Evolutionary conservation across 2,329 filamentous ascomycete species (phyloP).

Genomic region (Calonectria crousiana): DNA sequence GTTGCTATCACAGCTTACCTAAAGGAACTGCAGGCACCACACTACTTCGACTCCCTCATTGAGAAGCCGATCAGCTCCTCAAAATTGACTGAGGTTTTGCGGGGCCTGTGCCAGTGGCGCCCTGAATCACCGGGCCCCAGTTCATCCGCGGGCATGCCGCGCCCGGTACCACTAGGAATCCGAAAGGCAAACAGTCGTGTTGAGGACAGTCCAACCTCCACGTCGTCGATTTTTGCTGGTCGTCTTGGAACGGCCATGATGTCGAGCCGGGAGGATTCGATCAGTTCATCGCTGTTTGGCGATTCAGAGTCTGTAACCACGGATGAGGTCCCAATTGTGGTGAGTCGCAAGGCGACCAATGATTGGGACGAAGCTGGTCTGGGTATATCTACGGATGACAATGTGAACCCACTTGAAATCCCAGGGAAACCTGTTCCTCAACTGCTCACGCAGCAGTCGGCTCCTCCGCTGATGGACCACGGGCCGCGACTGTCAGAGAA

Average conservation of each 20-base stretch:
- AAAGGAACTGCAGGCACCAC: conserved; percentile 94
- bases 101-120: conserved; percentile 93
- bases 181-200: conserved; percentile 72
- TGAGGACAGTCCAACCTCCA: conserved; percentile 88
- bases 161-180: conserved; percentile 73
- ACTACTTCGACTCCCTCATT: conserved; percentile 95
- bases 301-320: conserved; percentile 84
- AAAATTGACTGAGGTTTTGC: conserved; percentile 90
- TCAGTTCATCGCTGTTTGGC: conserved; percentile 88
- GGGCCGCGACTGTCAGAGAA: conserved; percentile 76
- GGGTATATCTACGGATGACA: conserved; percentile 77
- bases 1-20: conserved; percentile 97
- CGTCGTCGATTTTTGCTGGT: conserved; percentile 77
- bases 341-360: conserved; percentile 78
- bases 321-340: conserved; percentile 82
- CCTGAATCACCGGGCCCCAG: conserved; percentile 69
- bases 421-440: conserved; percentile 61
- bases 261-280: conserved; percentile 89
- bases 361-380: conserved; percentile 86
- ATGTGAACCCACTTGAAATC: conserved; percentile 51
- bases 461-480: conserved; percentile 71
- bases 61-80: conserved; percentile 96
- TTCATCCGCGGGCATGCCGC: conserved; percentile 61
- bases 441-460: conserved; percentile 72
- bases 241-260: conserved; percentile 81